A percentile compares a stretch with the other conserved stretches of the same genome.
phyloP scores from a whole-genome alignment of 345 rosid species.

The Moricandia moricandioides region DNA sequence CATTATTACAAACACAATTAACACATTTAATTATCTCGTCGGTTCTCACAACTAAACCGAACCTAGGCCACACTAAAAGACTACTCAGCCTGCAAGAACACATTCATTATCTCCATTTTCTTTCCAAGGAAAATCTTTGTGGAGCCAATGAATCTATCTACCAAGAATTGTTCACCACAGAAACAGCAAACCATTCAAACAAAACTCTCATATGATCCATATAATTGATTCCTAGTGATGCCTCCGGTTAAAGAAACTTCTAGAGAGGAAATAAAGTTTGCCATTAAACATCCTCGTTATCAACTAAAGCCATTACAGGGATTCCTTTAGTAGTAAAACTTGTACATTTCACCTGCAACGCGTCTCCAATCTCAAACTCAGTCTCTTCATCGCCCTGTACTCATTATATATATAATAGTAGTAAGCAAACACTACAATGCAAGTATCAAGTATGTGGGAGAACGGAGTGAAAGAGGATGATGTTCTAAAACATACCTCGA shows the following conservation, averaged over 20 bases:
- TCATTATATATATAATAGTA: background rate
- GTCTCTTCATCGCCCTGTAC: conserved; percentile 48
- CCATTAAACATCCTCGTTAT: conserved; percentile 33
- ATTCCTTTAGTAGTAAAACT: conserved; percentile 76
- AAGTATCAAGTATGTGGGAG: background rate
- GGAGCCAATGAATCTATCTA: conserved; percentile 7
- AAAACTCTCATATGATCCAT: conserved; percentile 1
- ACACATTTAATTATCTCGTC: too few species aligned
- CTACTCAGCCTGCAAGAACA: conserved; percentile 4
- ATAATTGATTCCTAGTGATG: background rate
- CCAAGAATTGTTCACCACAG: background rate
- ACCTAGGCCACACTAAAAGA: background rate
- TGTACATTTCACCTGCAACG: conserved; percentile 59
- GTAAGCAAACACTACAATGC: conserved; percentile 2
- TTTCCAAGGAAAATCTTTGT: background rate
- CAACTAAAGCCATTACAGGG: conserved; percentile 65
- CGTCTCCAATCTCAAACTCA: conserved; percentile 55
- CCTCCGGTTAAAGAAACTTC: background rate
- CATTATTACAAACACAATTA: background rate
- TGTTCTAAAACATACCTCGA: conserved; percentile 50
- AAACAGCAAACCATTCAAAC: background rate
- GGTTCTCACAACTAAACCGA: background rate
- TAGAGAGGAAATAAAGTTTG: background rate
- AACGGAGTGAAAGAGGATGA: background rate
- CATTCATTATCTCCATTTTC: background rate